Conservation (phyloP, 2,329 filamentous ascomycete species). For the Penicillium capsulatum region DNA sequence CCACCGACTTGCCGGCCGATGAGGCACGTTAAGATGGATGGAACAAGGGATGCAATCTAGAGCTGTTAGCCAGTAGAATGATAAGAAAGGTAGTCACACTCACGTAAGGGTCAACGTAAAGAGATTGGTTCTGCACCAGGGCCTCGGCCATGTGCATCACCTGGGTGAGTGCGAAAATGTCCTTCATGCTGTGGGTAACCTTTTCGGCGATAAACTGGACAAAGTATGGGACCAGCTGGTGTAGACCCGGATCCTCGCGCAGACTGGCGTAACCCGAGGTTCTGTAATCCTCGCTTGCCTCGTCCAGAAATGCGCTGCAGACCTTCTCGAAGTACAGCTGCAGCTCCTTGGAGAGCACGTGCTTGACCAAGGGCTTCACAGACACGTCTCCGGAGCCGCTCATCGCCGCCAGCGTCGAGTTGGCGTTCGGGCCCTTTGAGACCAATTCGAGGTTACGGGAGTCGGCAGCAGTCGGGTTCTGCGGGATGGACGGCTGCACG, state of each 20-base stretch:
- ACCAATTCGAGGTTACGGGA: constrained; percentile 78
- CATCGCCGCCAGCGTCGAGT: constrained; percentile 76
- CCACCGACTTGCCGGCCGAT: constrained; percentile 75
- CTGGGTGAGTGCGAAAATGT: constrained; percentile 80
- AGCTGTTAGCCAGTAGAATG: background rate
- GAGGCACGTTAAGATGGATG: constrained; percentile 85
- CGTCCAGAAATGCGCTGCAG: constrained; percentile 80
- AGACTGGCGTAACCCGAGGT: constrained; percentile 82
- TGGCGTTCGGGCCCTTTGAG: constrained; percentile 84
- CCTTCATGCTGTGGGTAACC: constrained; percentile 88
- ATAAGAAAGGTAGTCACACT: constrained; percentile 16
- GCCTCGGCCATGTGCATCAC: constrained; percentile 89
- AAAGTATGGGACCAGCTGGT: constrained; percentile 95
- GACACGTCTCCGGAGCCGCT: constrained; percentile 77
- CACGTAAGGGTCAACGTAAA: constrained; percentile 69
- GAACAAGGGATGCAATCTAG: constrained; percentile 64
- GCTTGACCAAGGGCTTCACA: constrained; percentile 89
- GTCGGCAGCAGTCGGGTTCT: constrained; percentile 87
- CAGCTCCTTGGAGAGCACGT: constrained; percentile 91
- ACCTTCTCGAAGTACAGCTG: constrained; percentile 97
- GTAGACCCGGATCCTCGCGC: constrained; percentile 81
- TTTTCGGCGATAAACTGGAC: constrained; percentile 94
- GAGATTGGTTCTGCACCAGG: constrained; percentile 73
- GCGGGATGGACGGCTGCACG: constrained; percentile 91
- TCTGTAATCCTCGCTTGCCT: constrained; percentile 79